Base-by-base conservation (phyloP, 352 stramenopile genomes). In the Pythium angustatum region DNA sequence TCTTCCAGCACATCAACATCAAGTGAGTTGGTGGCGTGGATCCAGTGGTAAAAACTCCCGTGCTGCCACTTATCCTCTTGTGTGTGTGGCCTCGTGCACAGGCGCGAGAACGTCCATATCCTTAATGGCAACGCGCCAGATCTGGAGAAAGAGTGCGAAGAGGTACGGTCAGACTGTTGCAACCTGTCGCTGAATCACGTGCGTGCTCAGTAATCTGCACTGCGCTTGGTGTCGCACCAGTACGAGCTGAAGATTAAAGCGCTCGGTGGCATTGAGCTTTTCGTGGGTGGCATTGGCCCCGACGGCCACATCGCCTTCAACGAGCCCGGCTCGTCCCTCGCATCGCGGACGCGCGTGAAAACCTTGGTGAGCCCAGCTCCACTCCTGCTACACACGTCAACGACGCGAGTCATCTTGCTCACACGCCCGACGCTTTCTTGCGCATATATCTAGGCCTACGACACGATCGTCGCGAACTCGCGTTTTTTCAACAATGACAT, bases 301-400 rank as follows among this genome's bases (percentile, higher is more conserved):
- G 90, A 97, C 67, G 90, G 91, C 27, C 91, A 97, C 77, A 97
- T 97, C 70, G 91, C 89, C 14, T 97, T 97, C 82, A 97, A 97
- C 63, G 89, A 97, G 68, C 88, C 89, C 0, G 91, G 91, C 27
- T 93, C 79, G 30, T 96, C 83, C 12, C 71, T 96, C 40, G 63
- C 67, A 36, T 96, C 86, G 17, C 79, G 81, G 19, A 96, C 89
- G 33, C 85, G 89, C 43, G 84, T 96, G 34, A 96, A 96, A 70
- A 96, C 89, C 27, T 72, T 96, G 66, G 77, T 85, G 28, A 12
- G 58, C 47, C n/a, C n/a, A n/a, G n/a, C n/a, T n/a, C n/a, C n/a
- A n/a, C n/a, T n/a, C n/a, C n/a, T n/a, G n/a, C n/a, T n/a, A n/a
- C n/a, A n/a, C n/a, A n/a, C n/a, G n/a, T n/a, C 26, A 21, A 19